A percentile compares a stretch with the other conserved stretches of the same genome.
Conservation (phyloP, 257 asterid genomes). For the Gardenia jasminoides region DNA sequence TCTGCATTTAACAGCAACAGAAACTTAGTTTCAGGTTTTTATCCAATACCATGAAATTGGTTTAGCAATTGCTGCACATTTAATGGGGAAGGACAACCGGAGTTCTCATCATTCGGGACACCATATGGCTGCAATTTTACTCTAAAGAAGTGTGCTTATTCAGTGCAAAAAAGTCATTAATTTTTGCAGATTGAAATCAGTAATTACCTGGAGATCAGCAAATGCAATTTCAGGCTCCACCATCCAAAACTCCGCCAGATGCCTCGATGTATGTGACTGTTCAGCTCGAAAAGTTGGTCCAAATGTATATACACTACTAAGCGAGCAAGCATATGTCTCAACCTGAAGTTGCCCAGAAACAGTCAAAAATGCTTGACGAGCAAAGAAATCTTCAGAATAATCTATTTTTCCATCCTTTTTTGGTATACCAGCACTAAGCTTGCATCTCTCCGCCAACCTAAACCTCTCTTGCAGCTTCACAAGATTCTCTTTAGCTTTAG, state of each 20-base stretch:
- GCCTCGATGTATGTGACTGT: slow-evolving; percentile 88
- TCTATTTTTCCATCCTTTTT: slow-evolving; percentile 82
- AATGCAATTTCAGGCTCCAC: slow-evolving; percentile 97
- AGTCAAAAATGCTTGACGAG: slow-evolving; percentile 88
- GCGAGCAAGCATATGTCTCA: slow-evolving; percentile 92
- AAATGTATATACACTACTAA: slow-evolving; percentile 85
- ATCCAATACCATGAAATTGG: neutral
- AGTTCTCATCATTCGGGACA: neutral
- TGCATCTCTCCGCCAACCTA: slow-evolving; percentile 59
- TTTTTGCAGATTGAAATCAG: neutral
- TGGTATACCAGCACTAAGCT: slow-evolving; percentile 63
- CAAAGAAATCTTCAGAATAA: slow-evolving; percentile 79
- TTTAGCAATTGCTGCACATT: neutral
- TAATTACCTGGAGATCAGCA: slow-evolving; percentile 77
- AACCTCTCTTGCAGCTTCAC: slow-evolving; percentile 56
- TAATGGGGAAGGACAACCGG: neutral
- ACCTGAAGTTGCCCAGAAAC: slow-evolving; percentile 98
- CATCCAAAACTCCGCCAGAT: slow-evolving; percentile 99
- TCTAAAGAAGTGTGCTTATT: neutral
- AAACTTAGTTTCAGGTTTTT: neutral
- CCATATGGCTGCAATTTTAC: neutral
- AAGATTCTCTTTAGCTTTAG: slow-evolving; percentile 64
- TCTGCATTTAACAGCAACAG: neutral
- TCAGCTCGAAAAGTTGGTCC: slow-evolving; percentile 99
- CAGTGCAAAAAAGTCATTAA: neutral